Evolutionary conservation across 1,284 basidiomycete genomes (phyloP).

Genomic region (Ceratobasidium sp.): DNA sequence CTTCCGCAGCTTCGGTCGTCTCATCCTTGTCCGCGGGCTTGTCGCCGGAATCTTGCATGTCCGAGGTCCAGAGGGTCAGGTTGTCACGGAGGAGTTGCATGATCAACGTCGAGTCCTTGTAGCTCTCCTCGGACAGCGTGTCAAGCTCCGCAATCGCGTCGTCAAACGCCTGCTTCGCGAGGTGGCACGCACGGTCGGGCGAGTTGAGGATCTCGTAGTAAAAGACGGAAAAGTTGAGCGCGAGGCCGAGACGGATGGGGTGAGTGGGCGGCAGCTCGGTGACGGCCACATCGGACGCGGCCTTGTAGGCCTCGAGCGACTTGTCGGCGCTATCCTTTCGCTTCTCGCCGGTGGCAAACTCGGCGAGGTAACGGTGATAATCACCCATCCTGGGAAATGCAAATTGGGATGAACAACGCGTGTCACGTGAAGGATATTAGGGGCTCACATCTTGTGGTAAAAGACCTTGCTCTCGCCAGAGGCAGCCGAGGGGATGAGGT

Average conservation of each 20-base stretch:
- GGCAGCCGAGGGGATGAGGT: conserved; percentile 98
- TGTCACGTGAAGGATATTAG: conserved; percentile 35
- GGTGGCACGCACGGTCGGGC: conserved; percentile 98
- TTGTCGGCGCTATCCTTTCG: conserved; percentile 99
- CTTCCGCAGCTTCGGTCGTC: background rate
- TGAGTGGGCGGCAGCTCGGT: conserved; percentile 99
- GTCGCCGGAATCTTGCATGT: conserved; percentile 87
- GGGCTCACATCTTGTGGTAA: conserved; percentile 98
- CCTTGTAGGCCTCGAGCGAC: conserved; percentile 99
- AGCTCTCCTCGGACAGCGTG: conserved; percentile 99
- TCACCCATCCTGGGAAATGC: conserved; percentile 90
- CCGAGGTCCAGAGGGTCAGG: conserved; percentile 97
- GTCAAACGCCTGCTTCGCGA: conserved; percentile 99
- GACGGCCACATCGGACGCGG: conserved; percentile 97
- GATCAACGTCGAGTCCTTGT: conserved; percentile 99
- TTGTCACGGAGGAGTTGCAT: conserved; percentile 99
- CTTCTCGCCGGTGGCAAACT: conserved; percentile 99
- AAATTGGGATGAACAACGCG: conserved; percentile 32
- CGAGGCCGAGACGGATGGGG: conserved; percentile 99
- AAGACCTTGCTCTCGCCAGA: conserved; percentile 99
- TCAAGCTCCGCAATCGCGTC: conserved; percentile 99
- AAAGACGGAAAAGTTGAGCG: conserved; percentile 99
- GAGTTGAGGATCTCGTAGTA: conserved; percentile 99
- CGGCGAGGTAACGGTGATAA: conserved; percentile 99
- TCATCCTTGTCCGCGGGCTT: conserved; percentile 37